Conservation (phyloP, 163 green algal species). For the Coccomyxa subellipsoidea region DNA sequence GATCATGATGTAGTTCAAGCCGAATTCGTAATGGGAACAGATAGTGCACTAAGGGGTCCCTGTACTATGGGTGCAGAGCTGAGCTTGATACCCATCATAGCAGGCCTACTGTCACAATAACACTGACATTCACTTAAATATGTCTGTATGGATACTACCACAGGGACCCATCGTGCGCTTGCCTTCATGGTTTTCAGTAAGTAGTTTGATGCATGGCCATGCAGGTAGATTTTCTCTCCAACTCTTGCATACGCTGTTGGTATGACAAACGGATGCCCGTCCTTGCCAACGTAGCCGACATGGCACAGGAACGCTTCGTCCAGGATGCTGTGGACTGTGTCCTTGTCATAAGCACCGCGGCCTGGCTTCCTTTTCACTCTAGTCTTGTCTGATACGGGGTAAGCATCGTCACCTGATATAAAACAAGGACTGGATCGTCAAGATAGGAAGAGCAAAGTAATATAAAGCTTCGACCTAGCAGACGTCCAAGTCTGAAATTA, state of each 20-base stretch:
- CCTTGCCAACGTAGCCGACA: neutral
- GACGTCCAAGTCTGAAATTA: too few species aligned
- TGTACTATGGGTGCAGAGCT: neutral
- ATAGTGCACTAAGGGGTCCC: neutral
- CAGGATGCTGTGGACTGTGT: constrained; percentile 13
- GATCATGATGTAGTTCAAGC: neutral
- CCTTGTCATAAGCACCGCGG: neutral
- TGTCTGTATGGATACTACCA: too few species aligned
- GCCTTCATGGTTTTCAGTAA: neutral
- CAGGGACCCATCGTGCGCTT: neutral
- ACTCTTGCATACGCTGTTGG: neutral
- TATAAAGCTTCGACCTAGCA: too few species aligned
- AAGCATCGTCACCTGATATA: neutral
- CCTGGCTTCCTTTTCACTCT: neutral
- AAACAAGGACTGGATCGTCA: neutral
- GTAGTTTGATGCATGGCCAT: neutral
- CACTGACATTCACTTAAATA: neutral
- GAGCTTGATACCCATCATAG: neutral
- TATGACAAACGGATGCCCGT: neutral
- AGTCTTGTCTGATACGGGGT: neutral
- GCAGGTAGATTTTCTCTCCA: neutral
- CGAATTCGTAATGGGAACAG: neutral
- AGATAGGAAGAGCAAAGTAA: too few species aligned
- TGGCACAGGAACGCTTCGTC: constrained; percentile 8
- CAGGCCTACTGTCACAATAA: neutral